These are phyloP conservation scores for Fabrea salina DNA, from an alignment of 169 alveolate genomes.

Conservation along the genomic window DNA sequence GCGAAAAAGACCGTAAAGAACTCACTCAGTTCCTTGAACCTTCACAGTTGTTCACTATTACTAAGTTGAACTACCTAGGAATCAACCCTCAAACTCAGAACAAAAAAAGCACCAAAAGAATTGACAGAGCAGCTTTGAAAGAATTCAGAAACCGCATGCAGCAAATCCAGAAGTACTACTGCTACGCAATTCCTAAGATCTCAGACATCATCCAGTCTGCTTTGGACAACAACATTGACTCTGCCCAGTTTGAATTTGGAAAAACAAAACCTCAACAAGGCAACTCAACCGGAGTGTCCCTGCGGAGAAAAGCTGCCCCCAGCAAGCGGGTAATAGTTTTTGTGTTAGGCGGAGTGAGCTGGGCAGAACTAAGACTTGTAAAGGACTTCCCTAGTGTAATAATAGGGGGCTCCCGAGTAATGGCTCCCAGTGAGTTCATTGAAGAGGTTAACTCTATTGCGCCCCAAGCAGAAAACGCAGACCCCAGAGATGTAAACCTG, in stretches of 20 bases:
- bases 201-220: not conserved
- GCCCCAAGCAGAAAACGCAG: not conserved
- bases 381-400: conserved; percentile 13
- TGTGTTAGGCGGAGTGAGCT: conserved; percentile 25
- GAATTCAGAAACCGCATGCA: not conserved
- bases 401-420: conserved; percentile 1
- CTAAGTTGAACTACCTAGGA: not conserved
- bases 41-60: not conserved
- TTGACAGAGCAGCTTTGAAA: not conserved
- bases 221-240: not conserved
- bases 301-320: not conserved
- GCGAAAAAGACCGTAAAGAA: conserved; percentile 2
- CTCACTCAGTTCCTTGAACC: not conserved
- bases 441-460: not conserved
- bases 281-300: not conserved
- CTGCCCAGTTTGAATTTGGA: conserved; percentile 4
- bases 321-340: not conserved
- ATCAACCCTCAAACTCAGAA: not conserved
- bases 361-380: conserved; percentile 19
- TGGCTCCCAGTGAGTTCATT: conserved; percentile 14
- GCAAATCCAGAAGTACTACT: not conserved
- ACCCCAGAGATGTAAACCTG: not conserved
- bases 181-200: not conserved
- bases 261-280: not conserved
- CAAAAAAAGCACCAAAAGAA: not conserved